Conservation (phyloP, 208 protist species). For the Crithidia fasciculata region DNA sequence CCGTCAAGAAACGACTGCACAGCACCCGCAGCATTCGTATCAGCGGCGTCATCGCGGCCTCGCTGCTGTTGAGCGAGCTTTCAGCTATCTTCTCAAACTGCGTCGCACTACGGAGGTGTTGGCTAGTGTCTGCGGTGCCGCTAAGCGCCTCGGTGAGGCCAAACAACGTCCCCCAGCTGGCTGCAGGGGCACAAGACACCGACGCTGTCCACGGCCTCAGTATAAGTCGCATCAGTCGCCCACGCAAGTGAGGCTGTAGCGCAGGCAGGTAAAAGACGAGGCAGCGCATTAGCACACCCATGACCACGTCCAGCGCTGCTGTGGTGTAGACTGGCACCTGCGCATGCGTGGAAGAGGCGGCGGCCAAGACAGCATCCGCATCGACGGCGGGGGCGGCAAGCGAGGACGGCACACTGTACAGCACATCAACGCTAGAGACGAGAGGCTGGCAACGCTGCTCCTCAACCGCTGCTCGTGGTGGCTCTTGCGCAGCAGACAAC, state of each 20-base stretch:
- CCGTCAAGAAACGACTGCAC: conserved; percentile 34
- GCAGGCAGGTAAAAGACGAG: conserved; percentile 29
- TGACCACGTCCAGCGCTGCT: conserved; percentile 16
- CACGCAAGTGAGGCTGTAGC: background rate
- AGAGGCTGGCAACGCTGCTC: background rate
- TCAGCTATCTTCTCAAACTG: background rate
- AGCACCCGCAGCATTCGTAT: conserved; percentile 53
- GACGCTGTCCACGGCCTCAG: conserved; percentile 6
- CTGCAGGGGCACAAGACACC: background rate
- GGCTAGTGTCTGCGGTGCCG: no score
- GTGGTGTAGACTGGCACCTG: background rate
- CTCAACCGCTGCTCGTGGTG: no score
- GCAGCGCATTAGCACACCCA: conserved; percentile 25
- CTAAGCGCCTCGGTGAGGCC: background rate
- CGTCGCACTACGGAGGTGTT: background rate
- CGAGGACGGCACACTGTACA: background rate
- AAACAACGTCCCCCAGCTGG: conserved; percentile 7
- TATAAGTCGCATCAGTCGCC: background rate
- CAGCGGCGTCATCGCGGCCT: background rate
- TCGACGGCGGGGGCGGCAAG: background rate
- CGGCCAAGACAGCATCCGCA: background rate
- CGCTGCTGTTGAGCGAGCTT: background rate
- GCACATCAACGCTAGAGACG: background rate
- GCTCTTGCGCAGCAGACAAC: background rate
- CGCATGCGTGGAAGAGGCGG: background rate